These are phyloP conservation scores for Luffa aegyptiaca DNA, from an alignment of 306 rosid species.

Conservation along the genomic window DNA sequence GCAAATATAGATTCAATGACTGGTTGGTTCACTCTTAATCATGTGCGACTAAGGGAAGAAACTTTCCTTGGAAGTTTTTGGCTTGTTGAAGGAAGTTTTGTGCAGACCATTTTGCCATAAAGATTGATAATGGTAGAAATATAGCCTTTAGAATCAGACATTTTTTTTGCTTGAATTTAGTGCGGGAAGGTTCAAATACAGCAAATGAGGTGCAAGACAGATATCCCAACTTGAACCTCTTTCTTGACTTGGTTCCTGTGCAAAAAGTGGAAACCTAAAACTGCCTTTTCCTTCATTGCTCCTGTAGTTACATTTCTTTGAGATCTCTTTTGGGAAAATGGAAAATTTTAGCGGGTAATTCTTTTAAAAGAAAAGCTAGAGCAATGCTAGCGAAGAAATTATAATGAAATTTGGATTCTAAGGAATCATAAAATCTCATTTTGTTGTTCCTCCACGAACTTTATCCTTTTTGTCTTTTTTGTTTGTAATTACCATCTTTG, in stretches of 20 bases:
- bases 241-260: neutral
- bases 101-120: neutral
- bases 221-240: neutral
- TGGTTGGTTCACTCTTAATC: too few relatives aligned
- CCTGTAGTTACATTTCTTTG: neutral
- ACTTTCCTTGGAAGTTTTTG: neutral
- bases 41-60: too few relatives aligned
- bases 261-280: neutral
- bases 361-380: too few relatives aligned
- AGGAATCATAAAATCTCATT: neutral
- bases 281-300: neutral
- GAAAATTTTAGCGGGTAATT: too few relatives aligned
- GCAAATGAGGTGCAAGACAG: neutral
- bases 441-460: neutral
- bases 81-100: neutral
- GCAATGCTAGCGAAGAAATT: too few relatives aligned
- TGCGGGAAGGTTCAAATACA: neutral
- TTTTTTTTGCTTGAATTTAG: neutral
- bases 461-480: neutral
- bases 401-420: neutral
- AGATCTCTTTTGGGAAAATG: too few relatives aligned
- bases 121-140: neutral
- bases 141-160: neutral
- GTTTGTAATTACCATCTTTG: neutral
- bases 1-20: too few relatives aligned